Evolutionary conservation across 768 basidiomycete genomes (phyloP).

Genomic region (Baorangia bicolor): DNA sequence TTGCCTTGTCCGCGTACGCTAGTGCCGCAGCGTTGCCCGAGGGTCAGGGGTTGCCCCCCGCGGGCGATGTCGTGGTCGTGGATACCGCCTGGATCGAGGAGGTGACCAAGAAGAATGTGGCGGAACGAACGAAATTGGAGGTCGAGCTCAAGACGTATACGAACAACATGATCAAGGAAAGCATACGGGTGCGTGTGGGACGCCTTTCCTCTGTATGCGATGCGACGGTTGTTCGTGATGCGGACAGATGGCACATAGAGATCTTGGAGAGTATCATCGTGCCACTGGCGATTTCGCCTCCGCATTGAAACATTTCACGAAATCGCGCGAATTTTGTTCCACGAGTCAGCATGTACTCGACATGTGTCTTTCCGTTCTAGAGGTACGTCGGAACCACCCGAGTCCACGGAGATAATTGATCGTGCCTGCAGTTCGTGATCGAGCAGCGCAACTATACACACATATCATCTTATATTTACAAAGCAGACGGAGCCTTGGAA

Average conservation of each 20-base stretch:
- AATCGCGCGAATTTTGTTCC: slow-evolving; percentile 89
- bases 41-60: slow-evolving; percentile 43
- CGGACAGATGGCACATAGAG: slow-evolving; percentile 85
- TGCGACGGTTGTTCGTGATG: neutral
- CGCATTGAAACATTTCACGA: slow-evolving; percentile 83
- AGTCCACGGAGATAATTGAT: neutral
- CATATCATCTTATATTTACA: slow-evolving; percentile 90
- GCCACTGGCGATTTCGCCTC: slow-evolving; percentile 66
- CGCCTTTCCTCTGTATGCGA: neutral
- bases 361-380: slow-evolving; percentile 81
- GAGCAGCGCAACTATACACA: slow-evolving; percentile 87
- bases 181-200: slow-evolving; percentile 71
- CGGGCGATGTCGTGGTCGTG: slow-evolving; percentile 47
- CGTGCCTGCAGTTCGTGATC: slow-evolving; percentile 60
- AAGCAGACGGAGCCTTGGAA: slow-evolving; percentile 91
- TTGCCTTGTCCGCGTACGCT: slow-evolving; percentile 56
- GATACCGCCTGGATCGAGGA: slow-evolving; percentile 78
- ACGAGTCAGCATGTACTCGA: slow-evolving; percentile 92
- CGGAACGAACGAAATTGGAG: slow-evolving; percentile 83
- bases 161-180: slow-evolving; percentile 99
- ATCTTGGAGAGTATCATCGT: slow-evolving; percentile 79
- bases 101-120: slow-evolving; percentile 57
- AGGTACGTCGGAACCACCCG: slow-evolving; percentile 44
- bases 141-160: slow-evolving; percentile 93
- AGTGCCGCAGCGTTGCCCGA: slow-evolving; percentile 32